Evolutionary conservation across 2,329 filamentous ascomycete genomes (phyloP).

Genomic region (Colletotrichum simmondsii): DNA sequence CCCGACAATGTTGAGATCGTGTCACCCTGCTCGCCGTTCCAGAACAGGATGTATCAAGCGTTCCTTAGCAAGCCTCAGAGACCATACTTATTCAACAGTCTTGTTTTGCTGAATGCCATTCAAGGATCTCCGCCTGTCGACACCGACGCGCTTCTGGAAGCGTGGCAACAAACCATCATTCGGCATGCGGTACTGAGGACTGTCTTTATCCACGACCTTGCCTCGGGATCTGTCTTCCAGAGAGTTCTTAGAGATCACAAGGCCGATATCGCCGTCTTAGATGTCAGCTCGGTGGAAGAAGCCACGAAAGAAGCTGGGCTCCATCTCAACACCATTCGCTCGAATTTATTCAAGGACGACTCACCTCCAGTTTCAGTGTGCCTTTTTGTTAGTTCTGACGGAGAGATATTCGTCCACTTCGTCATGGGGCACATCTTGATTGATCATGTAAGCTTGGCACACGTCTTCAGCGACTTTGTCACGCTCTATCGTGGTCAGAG

Average conservation of each 20-base stretch:
- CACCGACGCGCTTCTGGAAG: constrained; percentile 56
- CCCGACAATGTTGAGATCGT: constrained; percentile 36
- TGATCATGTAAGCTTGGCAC: constrained; percentile 25
- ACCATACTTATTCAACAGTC: constrained; percentile 53
- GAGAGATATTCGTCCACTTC: background rate
- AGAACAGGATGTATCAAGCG: constrained; percentile 63
- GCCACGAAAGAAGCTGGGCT: background rate
- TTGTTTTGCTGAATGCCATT: constrained; percentile 41
- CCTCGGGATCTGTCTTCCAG: constrained; percentile 44
- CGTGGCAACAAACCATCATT: constrained; percentile 65
- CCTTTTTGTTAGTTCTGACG: background rate
- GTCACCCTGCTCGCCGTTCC: constrained; percentile 62
- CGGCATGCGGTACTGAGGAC: constrained; percentile 74
- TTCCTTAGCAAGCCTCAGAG: background rate
- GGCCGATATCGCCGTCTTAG: background rate
- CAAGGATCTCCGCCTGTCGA: constrained; percentile 40
- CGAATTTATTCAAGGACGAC: background rate
- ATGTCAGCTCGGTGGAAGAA: background rate
- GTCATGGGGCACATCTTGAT: constrained; percentile 16
- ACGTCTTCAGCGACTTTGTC: constrained; percentile 2
- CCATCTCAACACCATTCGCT: background rate
- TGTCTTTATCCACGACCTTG: constrained; percentile 62
- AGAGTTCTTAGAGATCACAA: constrained; percentile 44
- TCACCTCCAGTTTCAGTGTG: background rate
- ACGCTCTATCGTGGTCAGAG: background rate